Evolutionary conservation across 352 stramenopile genomes (phyloP).

Genomic region (Globisporangium rhizosaccharum): DNA sequence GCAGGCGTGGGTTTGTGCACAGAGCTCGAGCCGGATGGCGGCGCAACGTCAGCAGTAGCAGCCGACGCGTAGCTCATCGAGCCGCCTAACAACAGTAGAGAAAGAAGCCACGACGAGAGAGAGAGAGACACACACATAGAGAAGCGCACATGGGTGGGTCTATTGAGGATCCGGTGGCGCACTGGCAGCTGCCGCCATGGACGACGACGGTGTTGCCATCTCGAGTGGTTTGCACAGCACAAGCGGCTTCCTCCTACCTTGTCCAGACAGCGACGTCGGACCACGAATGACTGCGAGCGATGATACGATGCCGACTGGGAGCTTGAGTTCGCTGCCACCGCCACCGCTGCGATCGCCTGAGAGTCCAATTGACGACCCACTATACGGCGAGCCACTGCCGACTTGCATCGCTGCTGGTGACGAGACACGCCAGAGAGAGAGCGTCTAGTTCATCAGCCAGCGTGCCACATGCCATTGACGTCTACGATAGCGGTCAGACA

Average conservation of each 20-base stretch:
- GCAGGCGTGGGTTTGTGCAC: conserved; percentile 6
- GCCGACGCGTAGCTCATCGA: not conserved
- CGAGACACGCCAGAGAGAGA: not conserved
- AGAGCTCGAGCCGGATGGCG: not conserved
- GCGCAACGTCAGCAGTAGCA: not conserved
- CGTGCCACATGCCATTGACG: too few species aligned
- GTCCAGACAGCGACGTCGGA: conserved; percentile 18
- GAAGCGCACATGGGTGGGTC: not conserved
- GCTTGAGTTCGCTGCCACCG: conserved; percentile 12
- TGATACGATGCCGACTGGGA: conserved; percentile 37
- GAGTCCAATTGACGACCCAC: too few species aligned
- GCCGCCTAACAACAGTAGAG: not conserved
- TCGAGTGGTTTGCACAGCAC: conserved; percentile 8
- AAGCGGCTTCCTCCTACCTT: conserved; percentile 22
- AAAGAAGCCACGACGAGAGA: not conserved
- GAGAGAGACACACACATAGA: not conserved
- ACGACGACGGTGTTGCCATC: not conserved
- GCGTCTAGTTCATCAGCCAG: too few species aligned
- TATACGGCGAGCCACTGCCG: not conserved
- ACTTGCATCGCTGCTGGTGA: not conserved
- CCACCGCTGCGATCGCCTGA: not conserved
- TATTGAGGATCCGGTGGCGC: conserved; percentile 2
- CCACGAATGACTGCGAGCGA: conserved; percentile 41
- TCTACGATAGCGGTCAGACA: too few species aligned
- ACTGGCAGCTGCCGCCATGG: not conserved